Conservation (phyloP, 192 early-diverging fungal species). For the Rhizoclosmatium sp. region DNA sequence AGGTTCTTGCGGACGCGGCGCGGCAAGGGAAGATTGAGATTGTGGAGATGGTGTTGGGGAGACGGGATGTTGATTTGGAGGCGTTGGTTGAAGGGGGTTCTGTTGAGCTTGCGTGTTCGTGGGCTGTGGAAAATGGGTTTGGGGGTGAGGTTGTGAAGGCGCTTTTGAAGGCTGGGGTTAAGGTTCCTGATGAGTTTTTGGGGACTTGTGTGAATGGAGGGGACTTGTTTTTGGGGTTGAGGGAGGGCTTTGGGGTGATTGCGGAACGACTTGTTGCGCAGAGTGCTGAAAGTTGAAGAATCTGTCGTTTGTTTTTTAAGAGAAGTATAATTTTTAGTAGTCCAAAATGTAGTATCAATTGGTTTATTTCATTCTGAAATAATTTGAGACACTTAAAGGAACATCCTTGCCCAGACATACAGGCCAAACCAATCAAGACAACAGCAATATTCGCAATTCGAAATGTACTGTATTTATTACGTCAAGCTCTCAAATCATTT, state of each 20-base stretch:
- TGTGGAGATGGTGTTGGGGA: conserved; percentile 3
- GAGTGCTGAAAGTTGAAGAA: neutral
- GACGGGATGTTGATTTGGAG: neutral
- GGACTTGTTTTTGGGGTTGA: neutral
- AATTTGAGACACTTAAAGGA: neutral
- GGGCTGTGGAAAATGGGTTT: conserved; percentile 1
- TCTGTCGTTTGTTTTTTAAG: neutral
- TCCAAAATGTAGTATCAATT: too few species aligned
- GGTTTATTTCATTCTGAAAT: too few species aligned
- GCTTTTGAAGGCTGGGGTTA: neutral
- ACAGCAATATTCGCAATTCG: too few species aligned
- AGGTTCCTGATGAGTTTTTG: neutral
- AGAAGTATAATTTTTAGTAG: neutral
- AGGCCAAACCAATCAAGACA: too few species aligned
- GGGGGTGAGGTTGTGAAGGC: neutral
- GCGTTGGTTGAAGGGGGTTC: neutral
- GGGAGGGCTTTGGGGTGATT: neutral
- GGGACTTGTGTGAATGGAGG: neutral
- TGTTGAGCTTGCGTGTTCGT: neutral
- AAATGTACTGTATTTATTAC: too few species aligned
- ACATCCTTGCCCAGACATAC: neutral
- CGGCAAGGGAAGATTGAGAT: neutral
- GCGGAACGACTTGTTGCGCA: neutral
- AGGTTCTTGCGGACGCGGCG: conserved; percentile 2
- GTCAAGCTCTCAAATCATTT: too few species aligned